Evolutionary conservation across 1,284 basidiomycete species (phyloP).

Genomic region (Fomes fomentarius): DNA sequence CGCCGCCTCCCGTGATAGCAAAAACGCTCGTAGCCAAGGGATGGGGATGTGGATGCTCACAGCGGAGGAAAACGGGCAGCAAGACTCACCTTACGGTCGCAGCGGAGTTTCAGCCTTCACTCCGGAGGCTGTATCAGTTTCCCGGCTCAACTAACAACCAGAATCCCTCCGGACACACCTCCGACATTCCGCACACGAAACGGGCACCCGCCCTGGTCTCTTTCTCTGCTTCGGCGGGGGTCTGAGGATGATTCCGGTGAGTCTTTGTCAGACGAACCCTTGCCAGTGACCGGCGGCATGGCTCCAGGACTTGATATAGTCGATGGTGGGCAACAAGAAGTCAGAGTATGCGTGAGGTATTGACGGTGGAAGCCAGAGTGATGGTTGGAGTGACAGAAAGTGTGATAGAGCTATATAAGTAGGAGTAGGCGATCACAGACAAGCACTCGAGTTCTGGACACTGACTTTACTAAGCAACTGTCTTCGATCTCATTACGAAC

Average conservation of each 20-base stretch:
- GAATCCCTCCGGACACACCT: slow-evolving; percentile 36
- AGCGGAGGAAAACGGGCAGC: background rate
- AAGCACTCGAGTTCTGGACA: no score
- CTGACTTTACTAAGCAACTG: background rate
- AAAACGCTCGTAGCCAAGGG: background rate
- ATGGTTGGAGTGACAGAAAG: no score
- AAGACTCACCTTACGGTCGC: slow-evolving; percentile 62
- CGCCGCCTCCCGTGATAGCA: background rate
- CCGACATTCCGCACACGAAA: slow-evolving; percentile 75
- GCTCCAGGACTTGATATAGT: no score
- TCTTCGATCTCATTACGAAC: background rate
- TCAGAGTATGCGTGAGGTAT: no score
- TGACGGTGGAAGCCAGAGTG: background rate
- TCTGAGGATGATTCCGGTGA: slow-evolving; percentile 8
- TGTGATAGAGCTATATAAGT: background rate
- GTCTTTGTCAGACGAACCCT: slow-evolving; percentile 17
- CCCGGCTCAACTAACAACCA: background rate
- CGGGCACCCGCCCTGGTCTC: slow-evolving; percentile 55
- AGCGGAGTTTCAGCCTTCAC: slow-evolving; percentile 67
- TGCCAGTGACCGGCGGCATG: slow-evolving; percentile 1
- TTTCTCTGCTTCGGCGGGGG: slow-evolving; percentile 36
- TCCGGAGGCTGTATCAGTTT: background rate
- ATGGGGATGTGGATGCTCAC: background rate
- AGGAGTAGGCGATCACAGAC: background rate
- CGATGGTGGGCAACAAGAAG: no score